Evolutionary conservation across 192 early-diverging fungal genomes (phyloP).

Genomic region (Thamnidium elegans): DNA sequence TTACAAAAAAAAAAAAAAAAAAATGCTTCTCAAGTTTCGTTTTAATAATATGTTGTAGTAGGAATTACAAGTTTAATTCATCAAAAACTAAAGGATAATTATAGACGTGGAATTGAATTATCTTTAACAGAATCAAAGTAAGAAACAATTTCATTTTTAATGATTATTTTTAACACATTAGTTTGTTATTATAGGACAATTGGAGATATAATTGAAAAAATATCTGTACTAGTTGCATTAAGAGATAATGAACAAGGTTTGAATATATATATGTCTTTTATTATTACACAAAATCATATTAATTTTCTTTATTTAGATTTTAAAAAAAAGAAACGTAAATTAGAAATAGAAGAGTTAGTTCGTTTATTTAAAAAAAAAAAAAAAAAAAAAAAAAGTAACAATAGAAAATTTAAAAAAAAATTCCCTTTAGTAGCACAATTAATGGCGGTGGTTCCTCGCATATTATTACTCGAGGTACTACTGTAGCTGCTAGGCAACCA

Average conservation of each 20-base stretch:
- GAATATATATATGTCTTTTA: background rate
- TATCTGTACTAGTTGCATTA: constrained; percentile 23
- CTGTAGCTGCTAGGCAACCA: constrained; percentile 48
- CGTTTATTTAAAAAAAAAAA: background rate
- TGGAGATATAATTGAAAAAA: constrained; percentile 33
- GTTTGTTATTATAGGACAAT: constrained; percentile 3
- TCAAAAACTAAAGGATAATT: constrained; percentile 9
- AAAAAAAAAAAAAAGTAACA: too few species aligned
- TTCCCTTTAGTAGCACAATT: background rate
- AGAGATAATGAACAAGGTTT: constrained; percentile 16
- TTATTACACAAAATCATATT: background rate
- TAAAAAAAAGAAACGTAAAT: constrained; percentile 37
- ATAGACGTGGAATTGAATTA: constrained; percentile 6
- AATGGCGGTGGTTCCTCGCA: background rate
- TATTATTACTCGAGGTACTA: background rate
- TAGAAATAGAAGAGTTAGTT: constrained; percentile 21
- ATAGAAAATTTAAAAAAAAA: too few species aligned
- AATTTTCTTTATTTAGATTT: constrained; percentile 18
- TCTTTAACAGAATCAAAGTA: constrained; percentile 3
- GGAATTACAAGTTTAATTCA: background rate
- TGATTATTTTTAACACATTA: background rate
- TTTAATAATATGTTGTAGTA: background rate
- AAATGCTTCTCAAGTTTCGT: background rate
- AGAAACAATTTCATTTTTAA: background rate
- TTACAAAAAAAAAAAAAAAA: background rate